Base-by-base conservation (phyloP, 352 stramenopile genomes). In the Peronosclerospora sorghi region DNA sequence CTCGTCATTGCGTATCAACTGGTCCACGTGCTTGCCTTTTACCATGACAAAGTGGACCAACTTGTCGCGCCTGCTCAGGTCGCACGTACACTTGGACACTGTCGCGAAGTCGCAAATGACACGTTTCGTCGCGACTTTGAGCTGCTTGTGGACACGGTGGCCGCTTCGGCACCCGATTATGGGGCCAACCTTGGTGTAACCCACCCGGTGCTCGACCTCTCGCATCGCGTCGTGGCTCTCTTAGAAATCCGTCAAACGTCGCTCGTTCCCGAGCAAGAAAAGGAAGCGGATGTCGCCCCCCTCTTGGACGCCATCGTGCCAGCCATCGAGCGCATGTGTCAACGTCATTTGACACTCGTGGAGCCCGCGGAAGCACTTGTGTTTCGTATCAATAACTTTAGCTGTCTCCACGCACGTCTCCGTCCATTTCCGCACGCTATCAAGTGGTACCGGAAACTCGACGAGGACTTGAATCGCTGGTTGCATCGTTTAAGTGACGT, bases 331-430 rank as follows among this genome's bases (percentile, higher is more conserved):
- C 59, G 62, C 23, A 71, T 82, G 64, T 83, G 64, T 45, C 54
- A 66, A 12, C 62, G 68, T 17, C 72, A 56, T 18, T 56, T 80
- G 18, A 39, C 51, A 8, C 38, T 37, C 1, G 35, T 78, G 5
- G 63, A 73, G 18, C 32, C 61, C 0, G 50, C 65, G 9, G 73
- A 88, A 21, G 67, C 68, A 10, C 51, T 83, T 28, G 64, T 88
- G 18, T 83, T 88, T 42, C 63, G 63, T 4, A 56, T 83, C 41
- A 85, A 88, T 51, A 83, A 86, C 42, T 52, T 85, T n/a, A 82
- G 65, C 40, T 83, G 73, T 28, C 8, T 88, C 17, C 66, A 74
- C 14, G 63, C 62, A 3, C 55, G 62, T 4, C 48, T 86, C 1
- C 32, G 30, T n/a, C 56, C 53, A 8, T 82, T 82, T 28, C 48